Base-by-base conservation (phyloP, 75 land plant genomes). In the Selaginella moellendorffii region DNA sequence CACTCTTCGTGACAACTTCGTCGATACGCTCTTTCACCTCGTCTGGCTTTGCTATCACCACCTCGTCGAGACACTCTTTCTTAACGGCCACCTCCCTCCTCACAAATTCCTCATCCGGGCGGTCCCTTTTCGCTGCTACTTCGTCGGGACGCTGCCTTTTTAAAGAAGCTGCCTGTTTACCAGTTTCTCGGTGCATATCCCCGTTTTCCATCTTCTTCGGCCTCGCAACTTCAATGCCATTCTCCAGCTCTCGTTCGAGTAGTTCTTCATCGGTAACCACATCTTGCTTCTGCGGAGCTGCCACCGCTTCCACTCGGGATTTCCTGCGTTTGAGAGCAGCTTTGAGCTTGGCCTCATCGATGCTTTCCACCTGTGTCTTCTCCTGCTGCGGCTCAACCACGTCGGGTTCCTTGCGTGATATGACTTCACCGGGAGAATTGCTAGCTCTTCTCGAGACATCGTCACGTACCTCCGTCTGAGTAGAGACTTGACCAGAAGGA, bases 171-270 rank as follows among this genome's bases (percentile, higher is more conserved):
- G n/a, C n/a, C n/a, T n/a, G n/a, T n/a, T n/a, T n/a, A n/a, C n/a
- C n/a, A n/a, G n/a, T n/a, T n/a, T n/a, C n/a, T n/a, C n/a, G n/a
- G n/a, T n/a, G n/a, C n/a, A n/a, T n/a, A n/a, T 74, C 78, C 61
- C 86, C 74, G 46, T 36, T 14, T 14, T 36, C 46, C 46, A 14
- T 36, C 5, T 14, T 5, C 46, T 36, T 36, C 10, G 10, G 46
- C 10, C 69, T 69, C 52, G 75, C 77, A 27, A 29, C 78, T 64
- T 84, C 86, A 25, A 85, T 63, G 0, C 90, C 92, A 77, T 75
- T 83, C 65, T 91, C 97, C n/a, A 91, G 74, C 64, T 84, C 95
- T 66, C 82, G 77, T 67, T 87, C 97, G 52, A 87, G 80, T 10
- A 83, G 74, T 66, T 86, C 85, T 10, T 87, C 93, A 77, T 91